A percentile compares a stretch with the other conserved stretches of the same genome.
Evolutionary conservation across 768 basidiomycete species (phyloP).

Genomic region (Naganishia vaughanmartiniae): DNA sequence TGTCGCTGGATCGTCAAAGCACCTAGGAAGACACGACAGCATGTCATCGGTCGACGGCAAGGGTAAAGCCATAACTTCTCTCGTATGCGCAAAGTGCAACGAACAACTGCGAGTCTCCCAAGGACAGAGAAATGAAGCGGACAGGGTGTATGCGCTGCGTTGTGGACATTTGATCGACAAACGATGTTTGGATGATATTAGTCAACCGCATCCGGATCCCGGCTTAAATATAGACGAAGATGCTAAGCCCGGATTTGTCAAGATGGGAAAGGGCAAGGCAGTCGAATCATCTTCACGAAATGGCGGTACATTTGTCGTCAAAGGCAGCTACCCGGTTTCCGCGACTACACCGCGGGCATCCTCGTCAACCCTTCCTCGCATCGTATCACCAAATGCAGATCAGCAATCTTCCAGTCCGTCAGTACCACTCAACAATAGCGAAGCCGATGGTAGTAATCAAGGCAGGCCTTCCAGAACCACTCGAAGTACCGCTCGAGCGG

Average conservation of each 20-base stretch:
- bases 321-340: conserved; percentile 3
- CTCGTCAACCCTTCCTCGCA: neutral
- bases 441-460: neutral
- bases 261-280: conserved; percentile 18
- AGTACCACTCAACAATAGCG: neutral
- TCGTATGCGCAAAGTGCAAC: conserved; percentile 40
- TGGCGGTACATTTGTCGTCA: conserved; percentile 24
- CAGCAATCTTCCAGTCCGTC: neutral
- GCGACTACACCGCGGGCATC: conserved; percentile 6
- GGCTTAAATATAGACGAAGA: conserved; percentile 18
- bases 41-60: conserved; percentile 2
- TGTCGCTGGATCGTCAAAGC: neutral
- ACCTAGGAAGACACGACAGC: conserved; percentile 7
- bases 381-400: neutral
- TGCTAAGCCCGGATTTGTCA: conserved; percentile 21
- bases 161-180: conserved; percentile 50
- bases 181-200: conserved; percentile 40
- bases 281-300: conserved; percentile 21
- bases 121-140: conserved; percentile 38
- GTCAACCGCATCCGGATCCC: conserved; percentile 30
- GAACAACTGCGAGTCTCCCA: conserved; percentile 40
- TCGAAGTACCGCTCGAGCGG: conserved; percentile 8
- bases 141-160: conserved; percentile 41
- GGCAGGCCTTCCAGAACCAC: conserved; percentile 5
- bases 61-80: conserved; percentile 30